Evolutionary conservation across 352 stramenopile species (phyloP).

Genomic region (Phytophthora niederhauseri): DNA sequence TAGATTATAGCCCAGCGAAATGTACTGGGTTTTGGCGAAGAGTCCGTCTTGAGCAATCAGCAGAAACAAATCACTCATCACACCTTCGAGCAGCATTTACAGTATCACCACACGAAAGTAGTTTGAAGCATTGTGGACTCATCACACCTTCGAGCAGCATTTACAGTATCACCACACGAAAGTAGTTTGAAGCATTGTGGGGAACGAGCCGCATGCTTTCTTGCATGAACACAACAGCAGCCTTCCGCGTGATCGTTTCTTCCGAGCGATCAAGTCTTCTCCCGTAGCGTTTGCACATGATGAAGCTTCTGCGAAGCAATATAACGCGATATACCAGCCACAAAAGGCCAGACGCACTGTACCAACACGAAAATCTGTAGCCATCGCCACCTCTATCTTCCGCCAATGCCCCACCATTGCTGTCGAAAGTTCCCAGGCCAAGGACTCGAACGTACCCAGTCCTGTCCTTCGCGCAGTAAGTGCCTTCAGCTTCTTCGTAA

Average conservation of each 20-base stretch:
- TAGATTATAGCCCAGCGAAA: constrained; percentile 33
- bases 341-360: constrained; percentile 1
- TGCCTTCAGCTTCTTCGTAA: constrained; percentile 20
- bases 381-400: constrained; percentile 1
- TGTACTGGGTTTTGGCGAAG: constrained; percentile 21
- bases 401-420: constrained; percentile 14
- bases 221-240: constrained; percentile 15
- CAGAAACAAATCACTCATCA: constrained; percentile 32
- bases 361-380: constrained; percentile 29
- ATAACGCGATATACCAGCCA: constrained; percentile 27
- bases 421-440: constrained; percentile 18
- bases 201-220: constrained; percentile 18
- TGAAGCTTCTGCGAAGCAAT: constrained; percentile 20
- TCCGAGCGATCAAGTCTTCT: constrained; percentile 1
- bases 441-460: constrained; percentile 19
- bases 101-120: constrained; percentile 15
- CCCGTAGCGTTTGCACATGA: constrained; percentile 7
- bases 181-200: constrained; percentile 7
- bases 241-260: not conserved
- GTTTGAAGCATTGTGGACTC: constrained; percentile 7
- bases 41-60: constrained; percentile 25
- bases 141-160: constrained; percentile 30
- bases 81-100: constrained; percentile 24
- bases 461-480: constrained; percentile 6
- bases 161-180: constrained; percentile 16